phyloP scores from a whole-genome alignment of 2,329 filamentous ascomycete species.

The Penicillium sp. region DNA sequence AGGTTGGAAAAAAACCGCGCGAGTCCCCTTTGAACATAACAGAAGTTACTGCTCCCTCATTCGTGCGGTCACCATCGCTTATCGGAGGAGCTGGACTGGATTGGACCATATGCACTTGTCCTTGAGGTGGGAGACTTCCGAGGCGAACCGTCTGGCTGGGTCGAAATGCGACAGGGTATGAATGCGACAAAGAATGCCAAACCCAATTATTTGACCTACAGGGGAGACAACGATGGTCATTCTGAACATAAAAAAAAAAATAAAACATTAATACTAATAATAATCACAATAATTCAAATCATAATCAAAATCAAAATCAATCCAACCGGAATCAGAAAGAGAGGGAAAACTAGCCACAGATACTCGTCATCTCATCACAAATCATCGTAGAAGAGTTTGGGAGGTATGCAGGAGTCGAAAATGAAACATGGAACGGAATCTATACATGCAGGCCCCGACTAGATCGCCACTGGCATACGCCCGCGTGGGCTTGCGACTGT shows the following conservation, averaged over 20 bases:
- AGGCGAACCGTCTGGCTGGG: not conserved
- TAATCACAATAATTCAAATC: not conserved
- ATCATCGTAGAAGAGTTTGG: no score
- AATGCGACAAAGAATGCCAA: constrained; percentile 2
- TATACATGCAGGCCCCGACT: not conserved
- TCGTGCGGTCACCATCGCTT: not conserved
- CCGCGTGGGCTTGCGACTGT: not conserved
- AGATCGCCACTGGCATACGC: not conserved
- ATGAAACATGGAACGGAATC: not conserved
- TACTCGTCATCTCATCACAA: no score
- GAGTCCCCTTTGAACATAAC: not conserved
- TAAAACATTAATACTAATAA: no score
- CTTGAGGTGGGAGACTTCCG: not conserved
- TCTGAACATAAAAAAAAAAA: no score
- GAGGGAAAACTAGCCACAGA: no score
- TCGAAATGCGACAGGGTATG: not conserved
- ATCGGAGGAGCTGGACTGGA: not conserved
- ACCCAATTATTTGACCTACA: no score
- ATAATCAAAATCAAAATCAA: no score
- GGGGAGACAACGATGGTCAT: no score
- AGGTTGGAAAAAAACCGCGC: not conserved
- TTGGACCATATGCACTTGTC: no score
- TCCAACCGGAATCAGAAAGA: no score
- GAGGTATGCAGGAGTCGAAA: not conserved
- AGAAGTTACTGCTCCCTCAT: not conserved